Percentiles rank a stretch among this genome's conserved stretches.
Evolutionary conservation across 1,139 yeast genomes (phyloP).

Genomic region (Diutina pseudorugosa): DNA sequence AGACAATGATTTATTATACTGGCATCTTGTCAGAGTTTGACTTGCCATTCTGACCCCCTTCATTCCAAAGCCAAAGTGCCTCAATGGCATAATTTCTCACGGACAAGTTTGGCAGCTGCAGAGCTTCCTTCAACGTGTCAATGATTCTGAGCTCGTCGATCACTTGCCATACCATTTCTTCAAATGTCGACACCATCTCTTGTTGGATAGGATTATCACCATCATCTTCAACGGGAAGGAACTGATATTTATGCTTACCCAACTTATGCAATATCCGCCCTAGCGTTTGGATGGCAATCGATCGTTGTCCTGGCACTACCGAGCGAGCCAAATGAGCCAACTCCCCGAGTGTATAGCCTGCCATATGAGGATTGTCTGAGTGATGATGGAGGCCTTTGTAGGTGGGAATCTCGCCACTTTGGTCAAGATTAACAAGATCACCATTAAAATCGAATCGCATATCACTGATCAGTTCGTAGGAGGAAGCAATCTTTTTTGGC

Average conservation of each 20-base stretch:
- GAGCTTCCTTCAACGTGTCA: slow-evolving; percentile 63
- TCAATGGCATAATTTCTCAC: slow-evolving; percentile 82
- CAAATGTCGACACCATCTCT: slow-evolving; percentile 33
- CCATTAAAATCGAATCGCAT: slow-evolving; percentile 87
- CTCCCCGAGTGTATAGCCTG: slow-evolving; percentile 86
- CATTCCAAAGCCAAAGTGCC: slow-evolving; percentile 87
- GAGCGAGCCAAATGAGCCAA: slow-evolving; percentile 72
- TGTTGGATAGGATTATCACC: slow-evolving; percentile 27
- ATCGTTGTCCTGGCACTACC: slow-evolving; percentile 71
- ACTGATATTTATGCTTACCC: slow-evolving; percentile 48
- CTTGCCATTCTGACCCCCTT: slow-evolving; percentile 37
- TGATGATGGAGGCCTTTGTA: slow-evolving; percentile 83
- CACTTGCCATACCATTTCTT: slow-evolving; percentile 63
- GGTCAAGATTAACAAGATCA: slow-evolving; percentile 39
- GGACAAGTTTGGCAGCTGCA: slow-evolving; percentile 56
- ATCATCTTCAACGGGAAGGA: slow-evolving; percentile 28
- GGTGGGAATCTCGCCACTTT: slow-evolving; percentile 34
- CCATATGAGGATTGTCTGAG: slow-evolving; percentile 74
- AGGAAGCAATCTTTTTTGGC: slow-evolving; percentile 61
- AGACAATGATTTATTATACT: too few relatives aligned
- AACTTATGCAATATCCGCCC: slow-evolving; percentile 81
- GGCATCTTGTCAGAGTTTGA: background rate
- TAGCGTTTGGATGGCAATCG: slow-evolving; percentile 73
- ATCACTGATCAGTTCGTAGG: slow-evolving; percentile 53
- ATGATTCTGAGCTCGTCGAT: slow-evolving; percentile 53